A percentile compares a stretch with the other conserved stretches of the same genome.
phyloP scores from a whole-genome alignment of 2,329 filamentous ascomycete genomes.

The Lecanicillium sp. region DNA sequence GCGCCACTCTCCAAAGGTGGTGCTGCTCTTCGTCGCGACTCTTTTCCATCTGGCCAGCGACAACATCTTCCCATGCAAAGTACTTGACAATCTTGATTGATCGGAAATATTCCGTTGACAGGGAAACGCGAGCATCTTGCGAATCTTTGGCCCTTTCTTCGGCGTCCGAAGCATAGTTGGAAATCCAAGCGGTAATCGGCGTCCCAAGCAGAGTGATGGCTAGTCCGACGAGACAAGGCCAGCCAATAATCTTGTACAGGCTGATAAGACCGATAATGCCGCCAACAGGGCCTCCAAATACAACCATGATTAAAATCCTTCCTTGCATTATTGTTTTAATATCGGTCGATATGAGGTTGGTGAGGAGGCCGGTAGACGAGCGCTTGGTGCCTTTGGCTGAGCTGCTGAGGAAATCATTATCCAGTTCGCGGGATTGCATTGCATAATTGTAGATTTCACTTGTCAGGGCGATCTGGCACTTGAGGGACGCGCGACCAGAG shows the following conservation, averaged over 20 bases:
- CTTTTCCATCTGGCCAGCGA: slow-evolving; percentile 31
- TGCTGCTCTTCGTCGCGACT: slow-evolving; percentile 37
- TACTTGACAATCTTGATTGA: slow-evolving; percentile 45
- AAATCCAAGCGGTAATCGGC: slow-evolving; percentile 33
- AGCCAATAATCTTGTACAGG: slow-evolving; percentile 38
- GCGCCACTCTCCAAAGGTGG: slow-evolving; percentile 38
- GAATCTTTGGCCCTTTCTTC: slow-evolving; percentile 32
- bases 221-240: slow-evolving; percentile 38
- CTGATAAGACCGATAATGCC: slow-evolving; percentile 31
- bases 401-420: slow-evolving; percentile 26
- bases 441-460: slow-evolving; percentile 43
- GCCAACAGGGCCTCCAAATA: slow-evolving; percentile 29
- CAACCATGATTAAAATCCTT: slow-evolving; percentile 34
- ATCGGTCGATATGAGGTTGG: slow-evolving; percentile 43
- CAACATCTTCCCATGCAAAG: slow-evolving; percentile 43
- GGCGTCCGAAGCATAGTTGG: slow-evolving; percentile 34
- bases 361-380: slow-evolving; percentile 32
- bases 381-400: slow-evolving; percentile 14
- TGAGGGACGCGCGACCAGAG: slow-evolving; percentile 29
- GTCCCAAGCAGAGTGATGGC: slow-evolving; percentile 30
- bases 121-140: slow-evolving; percentile 40
- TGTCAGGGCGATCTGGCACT: slow-evolving; percentile 36
- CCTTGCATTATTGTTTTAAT: slow-evolving; percentile 36
- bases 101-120: slow-evolving; percentile 41
- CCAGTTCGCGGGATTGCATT: slow-evolving; percentile 37